phyloP scores from a whole-genome alignment of 371 early-diverging fungal genomes.

The Mucor racemosus region DNA sequence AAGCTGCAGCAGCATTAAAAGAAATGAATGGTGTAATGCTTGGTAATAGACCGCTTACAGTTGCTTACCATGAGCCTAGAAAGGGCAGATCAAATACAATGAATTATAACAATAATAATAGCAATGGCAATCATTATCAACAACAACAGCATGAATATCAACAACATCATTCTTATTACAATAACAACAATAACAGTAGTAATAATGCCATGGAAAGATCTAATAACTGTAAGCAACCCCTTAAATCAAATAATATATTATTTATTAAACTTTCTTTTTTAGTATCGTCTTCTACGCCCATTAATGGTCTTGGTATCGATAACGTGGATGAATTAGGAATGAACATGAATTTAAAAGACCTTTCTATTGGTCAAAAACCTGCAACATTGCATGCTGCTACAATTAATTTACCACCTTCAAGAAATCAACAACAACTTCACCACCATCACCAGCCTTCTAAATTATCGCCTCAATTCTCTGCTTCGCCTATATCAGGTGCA shows the following conservation, averaged over 20 bases:
- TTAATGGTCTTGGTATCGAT: constrained; percentile 42
- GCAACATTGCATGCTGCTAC: constrained; percentile 25
- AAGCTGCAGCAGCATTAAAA: constrained; percentile 40
- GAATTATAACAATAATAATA: constrained; percentile 1
- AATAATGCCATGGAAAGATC: background rate
- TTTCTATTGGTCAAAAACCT: constrained; percentile 43
- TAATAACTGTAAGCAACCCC: constrained; percentile 5
- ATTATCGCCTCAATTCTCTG: constrained; percentile 39
- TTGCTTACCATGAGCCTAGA: constrained; percentile 49
- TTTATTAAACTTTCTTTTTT: background rate
- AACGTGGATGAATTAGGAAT: constrained; percentile 43
- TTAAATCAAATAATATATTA: background rate
- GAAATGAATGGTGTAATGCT: constrained; percentile 39
- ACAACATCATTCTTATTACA: constrained; percentile 1
- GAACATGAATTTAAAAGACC: constrained; percentile 35
- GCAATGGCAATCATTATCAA: background rate
- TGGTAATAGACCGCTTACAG: constrained; percentile 29
- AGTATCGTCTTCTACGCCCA: constrained; percentile 6
- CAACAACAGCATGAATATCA: constrained; percentile 6
- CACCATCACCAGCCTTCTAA: constrained; percentile 2
- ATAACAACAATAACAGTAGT: constrained; percentile 9
- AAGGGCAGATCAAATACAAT: constrained; percentile 23
- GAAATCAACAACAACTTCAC: background rate
- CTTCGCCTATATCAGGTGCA: constrained; percentile 42
- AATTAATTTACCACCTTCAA: constrained; percentile 20